phyloP scores from a whole-genome alignment of 2,329 filamentous ascomycete genomes.

The Aureobasidium sp. region DNA sequence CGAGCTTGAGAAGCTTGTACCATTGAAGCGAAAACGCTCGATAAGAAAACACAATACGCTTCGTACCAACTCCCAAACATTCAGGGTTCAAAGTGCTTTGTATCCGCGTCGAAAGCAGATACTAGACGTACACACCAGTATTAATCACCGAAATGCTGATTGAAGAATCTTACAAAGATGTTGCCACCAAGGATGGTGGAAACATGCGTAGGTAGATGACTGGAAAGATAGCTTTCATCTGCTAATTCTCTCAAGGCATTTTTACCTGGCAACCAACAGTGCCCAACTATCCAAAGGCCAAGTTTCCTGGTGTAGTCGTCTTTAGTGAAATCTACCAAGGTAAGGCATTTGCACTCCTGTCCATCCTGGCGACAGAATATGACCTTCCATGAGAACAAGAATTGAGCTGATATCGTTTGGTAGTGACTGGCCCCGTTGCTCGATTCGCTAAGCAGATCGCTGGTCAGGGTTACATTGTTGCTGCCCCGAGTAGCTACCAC shows the following conservation, averaged over 20 bases:
- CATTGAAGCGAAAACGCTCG: neutral
- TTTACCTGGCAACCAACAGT: constrained; percentile 84
- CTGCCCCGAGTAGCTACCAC: constrained; percentile 84
- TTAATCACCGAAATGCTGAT: constrained; percentile 46
- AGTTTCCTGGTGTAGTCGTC: constrained; percentile 78
- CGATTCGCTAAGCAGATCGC: constrained; percentile 89
- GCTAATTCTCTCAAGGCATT: constrained; percentile 53
- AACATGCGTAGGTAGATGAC: constrained; percentile 46
- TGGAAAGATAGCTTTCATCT: neutral
- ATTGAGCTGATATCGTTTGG: neutral
- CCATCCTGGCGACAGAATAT: neutral
- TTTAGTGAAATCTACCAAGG: constrained; percentile 97
- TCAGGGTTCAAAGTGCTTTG: neutral
- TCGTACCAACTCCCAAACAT: neutral
- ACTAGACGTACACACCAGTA: neutral
- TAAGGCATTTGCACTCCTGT: constrained; percentile 29
- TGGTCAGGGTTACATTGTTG: constrained; percentile 87
- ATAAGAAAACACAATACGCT: neutral
- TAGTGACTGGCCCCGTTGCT: constrained; percentile 82
- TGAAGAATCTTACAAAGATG: constrained; percentile 52
- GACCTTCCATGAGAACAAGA: no score
- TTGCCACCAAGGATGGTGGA: constrained; percentile 52
- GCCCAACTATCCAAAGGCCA: constrained; percentile 78
- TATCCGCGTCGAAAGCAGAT: neutral
- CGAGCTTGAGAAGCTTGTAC: neutral